Evolutionary conservation across 371 early-diverging fungal genomes (phyloP).

Genomic region (Nematocida major): DNA sequence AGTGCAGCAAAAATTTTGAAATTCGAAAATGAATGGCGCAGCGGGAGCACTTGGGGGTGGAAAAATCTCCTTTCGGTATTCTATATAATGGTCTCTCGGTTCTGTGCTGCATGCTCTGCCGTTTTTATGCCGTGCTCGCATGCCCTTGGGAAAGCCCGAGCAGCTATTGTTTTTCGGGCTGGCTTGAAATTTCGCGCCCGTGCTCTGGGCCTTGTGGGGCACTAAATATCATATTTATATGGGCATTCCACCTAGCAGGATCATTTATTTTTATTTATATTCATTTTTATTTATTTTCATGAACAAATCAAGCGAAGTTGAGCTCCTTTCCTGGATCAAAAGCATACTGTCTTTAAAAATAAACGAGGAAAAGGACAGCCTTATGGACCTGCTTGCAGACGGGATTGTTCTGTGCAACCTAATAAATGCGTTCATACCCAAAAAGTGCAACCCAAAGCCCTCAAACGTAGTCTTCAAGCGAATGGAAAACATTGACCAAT

Average conservation of each 20-base stretch:
- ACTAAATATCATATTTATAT: neutral
- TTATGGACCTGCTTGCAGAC: slow-evolving; percentile 64
- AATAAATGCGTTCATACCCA: slow-evolving; percentile 67
- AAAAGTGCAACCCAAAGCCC: slow-evolving; percentile 67
- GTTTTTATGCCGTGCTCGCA: too few species aligned
- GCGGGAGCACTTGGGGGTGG: too few species aligned
- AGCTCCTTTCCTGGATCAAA: slow-evolving; percentile 40
- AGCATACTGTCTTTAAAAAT: slow-evolving; percentile 38
- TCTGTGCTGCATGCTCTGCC: too few species aligned
- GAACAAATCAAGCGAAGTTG: slow-evolving; percentile 45
- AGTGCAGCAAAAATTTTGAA: too few species aligned
- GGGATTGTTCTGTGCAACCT: slow-evolving; percentile 75
- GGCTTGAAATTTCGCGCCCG: too few species aligned
- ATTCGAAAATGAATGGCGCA: too few species aligned
- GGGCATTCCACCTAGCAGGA: neutral
- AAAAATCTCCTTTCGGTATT: too few species aligned
- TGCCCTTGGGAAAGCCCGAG: too few species aligned
- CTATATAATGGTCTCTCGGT: too few species aligned
- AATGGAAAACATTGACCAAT: slow-evolving; percentile 77
- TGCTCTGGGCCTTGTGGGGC: neutral
- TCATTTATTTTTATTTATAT: slow-evolving; percentile 11
- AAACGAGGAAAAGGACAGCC: slow-evolving; percentile 27
- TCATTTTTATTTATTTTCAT: slow-evolving; percentile 12
- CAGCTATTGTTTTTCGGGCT: too few species aligned
- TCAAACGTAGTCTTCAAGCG: slow-evolving; percentile 71